A percentile compares a stretch with the other conserved stretches of the same genome.
Evolutionary conservation across 306 rosid genomes (phyloP).

Genomic region (Cyamopsis tetragonoloba): DNA sequence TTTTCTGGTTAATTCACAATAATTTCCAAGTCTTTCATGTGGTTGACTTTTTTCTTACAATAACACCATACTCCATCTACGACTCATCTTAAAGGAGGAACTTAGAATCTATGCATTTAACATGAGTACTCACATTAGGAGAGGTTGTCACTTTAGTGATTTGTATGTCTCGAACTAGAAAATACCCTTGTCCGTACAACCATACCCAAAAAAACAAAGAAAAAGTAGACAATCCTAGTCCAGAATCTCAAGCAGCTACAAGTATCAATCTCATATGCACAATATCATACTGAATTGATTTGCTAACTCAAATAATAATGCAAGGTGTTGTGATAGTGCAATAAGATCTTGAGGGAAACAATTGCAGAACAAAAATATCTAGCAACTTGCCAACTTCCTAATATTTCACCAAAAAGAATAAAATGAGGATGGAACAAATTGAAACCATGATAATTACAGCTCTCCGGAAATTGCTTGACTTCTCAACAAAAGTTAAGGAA

Average conservation of each 20-base stretch:
- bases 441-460: constrained; percentile 24
- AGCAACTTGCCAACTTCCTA: constrained; percentile 24
- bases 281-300: background rate
- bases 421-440: background rate
- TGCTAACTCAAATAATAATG: background rate
- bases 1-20: too few species aligned
- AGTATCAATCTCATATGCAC: background rate
- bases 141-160: too few species aligned
- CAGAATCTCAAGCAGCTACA: background rate
- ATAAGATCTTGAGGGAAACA: background rate
- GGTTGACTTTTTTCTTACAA: too few species aligned
- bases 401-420: constrained; percentile 16
- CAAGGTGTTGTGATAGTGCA: background rate
- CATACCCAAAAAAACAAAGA: too few species aligned
- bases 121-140: too few species aligned
- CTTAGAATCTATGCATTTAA: too few species aligned
- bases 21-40: too few species aligned
- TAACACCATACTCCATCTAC: too few species aligned
- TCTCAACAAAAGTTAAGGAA: constrained; percentile 12
- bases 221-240: too few species aligned
- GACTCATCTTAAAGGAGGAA: too few species aligned
- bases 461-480: constrained; percentile 29
- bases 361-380: constrained; percentile 21
- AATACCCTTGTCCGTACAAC: too few species aligned
- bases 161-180: too few species aligned